Conservation (phyloP, 768 basidiomycete species). For the Panellus pusillus region DNA sequence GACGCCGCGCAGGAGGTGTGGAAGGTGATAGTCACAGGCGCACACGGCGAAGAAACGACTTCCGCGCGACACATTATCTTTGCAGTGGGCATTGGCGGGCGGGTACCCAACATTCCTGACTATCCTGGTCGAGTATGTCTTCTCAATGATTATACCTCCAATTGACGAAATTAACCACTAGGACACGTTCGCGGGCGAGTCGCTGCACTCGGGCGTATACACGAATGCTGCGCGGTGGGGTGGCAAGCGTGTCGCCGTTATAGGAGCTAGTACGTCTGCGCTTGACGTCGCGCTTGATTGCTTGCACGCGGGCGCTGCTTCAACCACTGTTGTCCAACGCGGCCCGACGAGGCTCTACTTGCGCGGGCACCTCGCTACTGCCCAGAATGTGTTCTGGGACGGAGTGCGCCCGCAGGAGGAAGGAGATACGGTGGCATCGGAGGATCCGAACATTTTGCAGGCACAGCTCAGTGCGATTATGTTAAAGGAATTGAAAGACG, state of each 20-base stretch:
- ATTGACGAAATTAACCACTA: constrained; percentile 10
- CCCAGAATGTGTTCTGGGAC: constrained; percentile 15
- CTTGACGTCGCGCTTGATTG: constrained; percentile 20
- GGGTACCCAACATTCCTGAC: constrained; percentile 11
- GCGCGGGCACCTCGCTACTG: constrained; percentile 1
- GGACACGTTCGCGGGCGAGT: constrained; percentile 49
- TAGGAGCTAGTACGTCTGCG: constrained; percentile 46
- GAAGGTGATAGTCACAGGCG: constrained; percentile 28
- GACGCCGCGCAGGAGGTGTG: constrained; percentile 25
- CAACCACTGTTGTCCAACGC: constrained; percentile 38
- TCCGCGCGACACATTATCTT: constrained; percentile 31
- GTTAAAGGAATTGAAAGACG: not conserved
- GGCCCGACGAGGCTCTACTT: constrained; percentile 35
- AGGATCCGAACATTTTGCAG: constrained; percentile 15
- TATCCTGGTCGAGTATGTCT: constrained; percentile 15
- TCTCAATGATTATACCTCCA: not conserved
- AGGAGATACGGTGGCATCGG: constrained; percentile 16
- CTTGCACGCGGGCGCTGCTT: constrained; percentile 8
- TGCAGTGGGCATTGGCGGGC: constrained; percentile 21
- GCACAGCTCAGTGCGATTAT: constrained; percentile 6
- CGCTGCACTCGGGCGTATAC: constrained; percentile 47
- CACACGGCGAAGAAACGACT: constrained; percentile 20
- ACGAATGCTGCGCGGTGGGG: constrained; percentile 38
- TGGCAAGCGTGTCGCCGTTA: constrained; percentile 54
- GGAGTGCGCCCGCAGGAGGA: constrained; percentile 8